phyloP scores from a whole-genome alignment of 208 protist genomes.

The Trypanosoma rangeli region DNA sequence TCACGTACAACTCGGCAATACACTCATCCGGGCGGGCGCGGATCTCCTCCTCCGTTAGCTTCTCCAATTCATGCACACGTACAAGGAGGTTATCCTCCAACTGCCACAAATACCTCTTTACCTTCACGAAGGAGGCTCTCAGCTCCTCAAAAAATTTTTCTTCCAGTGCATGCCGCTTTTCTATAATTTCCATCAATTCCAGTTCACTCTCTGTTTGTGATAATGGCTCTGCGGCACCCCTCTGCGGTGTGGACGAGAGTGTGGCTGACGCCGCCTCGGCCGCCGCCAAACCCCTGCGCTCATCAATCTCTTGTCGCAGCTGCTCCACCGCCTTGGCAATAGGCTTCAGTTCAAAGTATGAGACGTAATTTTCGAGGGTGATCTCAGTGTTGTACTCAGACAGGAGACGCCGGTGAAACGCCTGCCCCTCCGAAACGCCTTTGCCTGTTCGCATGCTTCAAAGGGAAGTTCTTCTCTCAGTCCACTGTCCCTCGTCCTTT shows the following conservation, averaged over 20 bases:
- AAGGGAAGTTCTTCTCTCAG: not conserved
- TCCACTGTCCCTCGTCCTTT: slow-evolving; percentile 1
- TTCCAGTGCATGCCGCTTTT: slow-evolving; percentile 37
- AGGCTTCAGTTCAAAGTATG: slow-evolving; percentile 81
- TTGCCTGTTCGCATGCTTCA: slow-evolving; percentile 64
- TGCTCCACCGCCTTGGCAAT: slow-evolving; percentile 72
- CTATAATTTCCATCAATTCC: slow-evolving; percentile 28
- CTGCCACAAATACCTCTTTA: slow-evolving; percentile 49
- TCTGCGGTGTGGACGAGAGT: not conserved
- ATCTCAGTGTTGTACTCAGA: slow-evolving; percentile 86
- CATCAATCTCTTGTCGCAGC: slow-evolving; percentile 40
- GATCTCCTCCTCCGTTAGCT: slow-evolving; percentile 61
- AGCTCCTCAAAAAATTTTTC: slow-evolving; percentile 70
- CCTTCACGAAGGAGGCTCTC: slow-evolving; percentile 51
- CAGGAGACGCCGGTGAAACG: slow-evolving; percentile 78
- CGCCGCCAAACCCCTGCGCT: slow-evolving; percentile 1
- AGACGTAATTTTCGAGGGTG: slow-evolving; percentile 81
- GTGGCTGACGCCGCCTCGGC: not conserved
- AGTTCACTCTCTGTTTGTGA: not conserved
- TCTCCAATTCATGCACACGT: slow-evolving; percentile 42
- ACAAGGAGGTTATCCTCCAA: slow-evolving; percentile 49
- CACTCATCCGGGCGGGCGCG: slow-evolving; percentile 39
- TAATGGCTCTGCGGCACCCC: not conserved
- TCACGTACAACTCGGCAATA: slow-evolving; percentile 69
- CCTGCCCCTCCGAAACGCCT: slow-evolving; percentile 62